Conservation (phyloP, 306 rosid species). For the Heteromeles arbutifolia region DNA sequence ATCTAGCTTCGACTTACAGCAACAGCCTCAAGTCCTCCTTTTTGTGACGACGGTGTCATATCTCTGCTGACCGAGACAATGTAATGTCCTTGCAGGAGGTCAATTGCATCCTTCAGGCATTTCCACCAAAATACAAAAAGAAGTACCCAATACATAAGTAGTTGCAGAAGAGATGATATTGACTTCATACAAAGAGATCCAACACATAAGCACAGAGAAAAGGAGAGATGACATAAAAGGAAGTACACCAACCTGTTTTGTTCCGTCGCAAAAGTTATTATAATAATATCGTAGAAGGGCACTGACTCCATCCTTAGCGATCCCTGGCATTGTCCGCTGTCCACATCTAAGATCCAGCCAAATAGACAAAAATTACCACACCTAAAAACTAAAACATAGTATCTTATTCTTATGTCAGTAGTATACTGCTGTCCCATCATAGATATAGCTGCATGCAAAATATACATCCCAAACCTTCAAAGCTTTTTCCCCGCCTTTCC, state of each 20-base stretch:
- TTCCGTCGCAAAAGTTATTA: slow-evolving; percentile 81
- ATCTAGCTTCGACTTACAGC: slow-evolving; percentile 61
- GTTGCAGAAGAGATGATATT: not conserved
- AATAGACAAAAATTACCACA: slow-evolving; percentile 7
- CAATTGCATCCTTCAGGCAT: slow-evolving; percentile 79
- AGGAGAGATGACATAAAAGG: not conserved
- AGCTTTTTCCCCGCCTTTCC: not conserved
- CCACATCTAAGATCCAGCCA: slow-evolving; percentile 60
- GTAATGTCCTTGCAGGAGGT: slow-evolving; percentile 96
- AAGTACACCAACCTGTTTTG: slow-evolving; percentile 64
- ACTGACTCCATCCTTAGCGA: slow-evolving; percentile 62
- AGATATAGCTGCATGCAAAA: not conserved
- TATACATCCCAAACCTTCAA: not conserved
- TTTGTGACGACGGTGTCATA: slow-evolving; percentile 55
- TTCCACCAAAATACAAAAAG: slow-evolving; percentile 10
- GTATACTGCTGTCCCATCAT: not conserved
- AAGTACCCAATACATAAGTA: not conserved
- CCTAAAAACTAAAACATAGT: not conserved
- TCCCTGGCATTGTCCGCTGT: slow-evolving; percentile 77
- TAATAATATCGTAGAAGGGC: slow-evolving; percentile 81
- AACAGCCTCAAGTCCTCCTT: slow-evolving; percentile 86
- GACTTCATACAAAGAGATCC: not conserved
- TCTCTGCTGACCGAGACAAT: slow-evolving; percentile 79
- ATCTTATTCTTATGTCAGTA: not conserved
- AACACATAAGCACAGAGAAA: not conserved